Conservation (phyloP, 2,329 filamentous ascomycete genomes). For the Blastomyces emzantsi region DNA sequence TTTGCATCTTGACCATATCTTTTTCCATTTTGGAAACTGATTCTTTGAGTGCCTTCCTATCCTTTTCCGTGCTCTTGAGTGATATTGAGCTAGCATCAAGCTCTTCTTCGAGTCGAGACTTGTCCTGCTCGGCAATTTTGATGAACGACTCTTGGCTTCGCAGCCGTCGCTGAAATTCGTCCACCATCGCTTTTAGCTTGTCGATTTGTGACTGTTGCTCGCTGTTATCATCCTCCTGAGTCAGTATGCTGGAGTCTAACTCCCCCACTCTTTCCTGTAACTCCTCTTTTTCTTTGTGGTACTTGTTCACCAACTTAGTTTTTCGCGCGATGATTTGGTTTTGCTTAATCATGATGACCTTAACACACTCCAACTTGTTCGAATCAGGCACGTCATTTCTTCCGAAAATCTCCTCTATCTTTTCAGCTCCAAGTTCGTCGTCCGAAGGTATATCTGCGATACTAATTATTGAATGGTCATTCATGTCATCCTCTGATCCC, state of each 20-base stretch:
- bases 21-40: background rate
- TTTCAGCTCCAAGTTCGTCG: background rate
- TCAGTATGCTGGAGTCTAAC: background rate
- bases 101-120: background rate
- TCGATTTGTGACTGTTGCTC: background rate
- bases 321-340: background rate
- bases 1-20: constrained; percentile 1
- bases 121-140: constrained; percentile 5
- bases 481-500: background rate
- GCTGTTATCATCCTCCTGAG: background rate
- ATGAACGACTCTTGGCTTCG: background rate
- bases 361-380: background rate
- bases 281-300: background rate
- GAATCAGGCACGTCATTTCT: background rate
- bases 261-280: background rate
- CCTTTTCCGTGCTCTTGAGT: constrained; percentile 3
- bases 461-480: background rate
- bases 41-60: constrained; percentile 3
- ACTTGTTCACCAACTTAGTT: background rate
- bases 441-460: background rate
- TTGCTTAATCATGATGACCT: background rate
- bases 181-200: background rate
- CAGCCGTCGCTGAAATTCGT: background rate
- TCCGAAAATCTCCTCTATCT: constrained; percentile 1
- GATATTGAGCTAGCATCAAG: background rate